These are phyloP conservation scores for Leucosporidium yakuticum DNA, from an alignment of 768 basidiomycete genomes.

Conservation along the genomic window DNA sequence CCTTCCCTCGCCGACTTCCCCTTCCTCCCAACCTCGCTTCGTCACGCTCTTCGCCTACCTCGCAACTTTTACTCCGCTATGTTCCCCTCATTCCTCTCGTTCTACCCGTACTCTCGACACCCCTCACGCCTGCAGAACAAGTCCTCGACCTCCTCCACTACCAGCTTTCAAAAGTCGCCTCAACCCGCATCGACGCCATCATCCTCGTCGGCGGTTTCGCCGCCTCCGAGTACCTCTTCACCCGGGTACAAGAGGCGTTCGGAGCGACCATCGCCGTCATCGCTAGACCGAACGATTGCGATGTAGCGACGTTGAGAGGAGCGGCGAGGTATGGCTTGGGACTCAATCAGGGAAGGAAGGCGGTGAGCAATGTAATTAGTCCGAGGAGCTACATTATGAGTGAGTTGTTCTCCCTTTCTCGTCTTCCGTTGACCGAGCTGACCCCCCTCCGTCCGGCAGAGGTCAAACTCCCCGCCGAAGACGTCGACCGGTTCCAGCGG, in stretches of 20 bases:
- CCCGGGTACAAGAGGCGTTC: constrained; percentile 60
- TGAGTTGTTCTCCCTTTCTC: not conserved
- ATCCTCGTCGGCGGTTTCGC: constrained; percentile 85
- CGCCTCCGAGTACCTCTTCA: constrained; percentile 75
- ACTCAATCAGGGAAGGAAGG: constrained; percentile 42
- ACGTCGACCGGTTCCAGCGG: constrained; percentile 72
- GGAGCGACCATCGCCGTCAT: constrained; percentile 62
- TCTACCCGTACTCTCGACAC: not conserved
- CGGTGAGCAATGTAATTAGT: constrained; percentile 14
- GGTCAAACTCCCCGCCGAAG: constrained; percentile 76
- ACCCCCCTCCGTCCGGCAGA: constrained; percentile 37
- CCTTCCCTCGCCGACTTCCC: too few species aligned
- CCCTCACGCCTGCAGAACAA: constrained; percentile 44
- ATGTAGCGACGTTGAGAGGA: constrained; percentile 71
- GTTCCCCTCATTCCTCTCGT: too few species aligned
- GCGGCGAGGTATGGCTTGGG: constrained; percentile 44
- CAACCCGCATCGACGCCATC: constrained; percentile 61
- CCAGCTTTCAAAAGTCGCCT: constrained; percentile 55
- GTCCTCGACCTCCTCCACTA: constrained; percentile 73
- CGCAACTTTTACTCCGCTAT: too few species aligned
- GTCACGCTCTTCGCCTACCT: too few species aligned
- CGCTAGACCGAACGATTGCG: constrained; percentile 75
- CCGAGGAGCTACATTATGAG: constrained; percentile 31
- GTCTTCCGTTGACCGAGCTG: not conserved
- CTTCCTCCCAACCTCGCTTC: too few species aligned